Percentiles rank a stretch among this genome's conserved stretches.
phyloP scores from a whole-genome alignment of 345 rosid genomes.

The Cardiospermum halicacabum region DNA sequence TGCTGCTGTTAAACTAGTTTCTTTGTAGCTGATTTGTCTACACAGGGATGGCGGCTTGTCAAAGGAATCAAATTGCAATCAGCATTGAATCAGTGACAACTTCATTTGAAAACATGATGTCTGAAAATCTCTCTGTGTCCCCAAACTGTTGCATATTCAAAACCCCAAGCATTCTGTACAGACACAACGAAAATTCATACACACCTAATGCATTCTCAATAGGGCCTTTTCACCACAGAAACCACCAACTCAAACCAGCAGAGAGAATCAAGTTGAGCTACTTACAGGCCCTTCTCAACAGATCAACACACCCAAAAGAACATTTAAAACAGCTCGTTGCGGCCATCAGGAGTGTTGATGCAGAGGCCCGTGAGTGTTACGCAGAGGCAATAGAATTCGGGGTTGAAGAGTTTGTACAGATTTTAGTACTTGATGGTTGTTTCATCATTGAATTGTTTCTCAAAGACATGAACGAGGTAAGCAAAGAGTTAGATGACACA shows the following conservation, averaged over 20 bases:
- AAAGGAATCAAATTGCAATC: not conserved
- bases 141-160: constrained; percentile 18
- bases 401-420: constrained; percentile 1
- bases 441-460: constrained; percentile 25
- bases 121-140: constrained; percentile 7
- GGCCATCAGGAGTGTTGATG: not conserved
- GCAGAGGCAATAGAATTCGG: not conserved
- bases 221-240: constrained; percentile 22
- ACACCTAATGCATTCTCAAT: constrained; percentile 25
- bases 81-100: constrained; percentile 1
- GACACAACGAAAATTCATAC: constrained; percentile 22
- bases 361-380: constrained; percentile 17
- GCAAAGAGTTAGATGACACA: constrained; percentile 17
- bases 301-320: not conserved
- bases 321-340: not conserved
- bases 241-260: not conserved
- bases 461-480: not conserved
- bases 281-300: constrained; percentile 15
- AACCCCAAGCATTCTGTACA: constrained; percentile 16
- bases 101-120: constrained; percentile 13
- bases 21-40: not conserved
- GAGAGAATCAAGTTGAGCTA: constrained; percentile 23
- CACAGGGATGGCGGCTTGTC: not conserved
- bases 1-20: not conserved
- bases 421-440: constrained; percentile 31